These are phyloP conservation scores for Wallacemonas sp. DNA, from an alignment of 208 protist genomes.

Conservation along the genomic window DNA sequence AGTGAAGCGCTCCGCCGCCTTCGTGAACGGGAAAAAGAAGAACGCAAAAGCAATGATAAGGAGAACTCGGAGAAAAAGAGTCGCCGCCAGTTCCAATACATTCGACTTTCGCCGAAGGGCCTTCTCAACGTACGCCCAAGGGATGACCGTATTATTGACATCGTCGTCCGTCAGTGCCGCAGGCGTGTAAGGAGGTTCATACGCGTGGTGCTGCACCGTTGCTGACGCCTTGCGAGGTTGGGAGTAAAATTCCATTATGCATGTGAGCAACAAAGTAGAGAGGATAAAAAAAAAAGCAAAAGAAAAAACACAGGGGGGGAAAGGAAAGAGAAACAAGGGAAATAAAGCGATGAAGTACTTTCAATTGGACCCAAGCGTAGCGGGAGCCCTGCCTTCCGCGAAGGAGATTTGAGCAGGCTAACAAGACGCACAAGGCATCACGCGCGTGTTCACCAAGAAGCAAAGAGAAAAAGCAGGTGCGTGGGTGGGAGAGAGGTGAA, in stretches of 20 bases:
- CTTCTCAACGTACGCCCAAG: slow-evolving; percentile 35
- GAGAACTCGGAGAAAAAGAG: slow-evolving; percentile 22
- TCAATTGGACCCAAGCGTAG: too few relatives aligned
- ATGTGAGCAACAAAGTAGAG: too few relatives aligned
- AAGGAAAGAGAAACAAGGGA: slow-evolving; percentile 2
- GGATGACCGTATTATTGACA: slow-evolving; percentile 15
- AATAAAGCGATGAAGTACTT: neutral
- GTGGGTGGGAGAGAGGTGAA: neutral
- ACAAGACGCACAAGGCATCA: too few relatives aligned
- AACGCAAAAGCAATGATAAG: slow-evolving; percentile 37
- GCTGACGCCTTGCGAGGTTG: too few relatives aligned
- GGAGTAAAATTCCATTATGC: too few relatives aligned
- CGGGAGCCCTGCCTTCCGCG: too few relatives aligned
- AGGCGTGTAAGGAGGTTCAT: neutral
- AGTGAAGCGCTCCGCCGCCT: slow-evolving; percentile 2
- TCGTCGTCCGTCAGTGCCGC: neutral
- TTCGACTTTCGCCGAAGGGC: slow-evolving; percentile 21
- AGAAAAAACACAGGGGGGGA: slow-evolving; percentile 13
- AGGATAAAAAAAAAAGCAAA: slow-evolving; percentile 19
- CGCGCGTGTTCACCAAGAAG: neutral
- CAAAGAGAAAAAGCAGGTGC: neutral
- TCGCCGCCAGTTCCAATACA: slow-evolving; percentile 15
- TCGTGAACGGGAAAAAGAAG: slow-evolving; percentile 26
- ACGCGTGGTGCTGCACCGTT: too few relatives aligned
- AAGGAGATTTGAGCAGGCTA: slow-evolving; percentile 3